Percentiles rank a stretch among this genome's conserved stretches.
These are phyloP conservation scores for Ustilago xerochloae DNA, from an alignment of 1,284 basidiomycete species.

Conservation along the genomic window DNA sequence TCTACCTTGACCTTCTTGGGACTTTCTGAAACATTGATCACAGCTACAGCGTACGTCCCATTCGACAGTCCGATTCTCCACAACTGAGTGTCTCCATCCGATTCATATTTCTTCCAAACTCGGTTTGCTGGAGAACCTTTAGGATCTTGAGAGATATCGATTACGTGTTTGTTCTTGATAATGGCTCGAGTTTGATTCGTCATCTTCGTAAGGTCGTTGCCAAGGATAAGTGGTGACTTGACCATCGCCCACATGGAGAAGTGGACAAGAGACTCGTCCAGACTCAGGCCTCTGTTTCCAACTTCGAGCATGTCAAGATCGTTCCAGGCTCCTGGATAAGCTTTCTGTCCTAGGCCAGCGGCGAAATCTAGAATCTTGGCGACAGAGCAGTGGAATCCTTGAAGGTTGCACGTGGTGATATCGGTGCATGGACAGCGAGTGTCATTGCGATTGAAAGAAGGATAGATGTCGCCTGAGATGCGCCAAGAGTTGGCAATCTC, in stretches of 20 bases:
- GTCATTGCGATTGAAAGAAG: constrained; percentile 27
- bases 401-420: constrained; percentile 26
- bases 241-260: constrained; percentile 64
- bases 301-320: constrained; percentile 63
- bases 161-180: constrained; percentile 61
- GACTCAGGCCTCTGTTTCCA: constrained; percentile 38
- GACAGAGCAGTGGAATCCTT: constrained; percentile 30
- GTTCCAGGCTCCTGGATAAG: constrained; percentile 55
- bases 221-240: constrained; percentile 66
- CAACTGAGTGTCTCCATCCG: constrained; percentile 36
- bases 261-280: constrained; percentile 56
- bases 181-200: constrained; percentile 46
- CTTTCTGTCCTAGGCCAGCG: constrained; percentile 47
- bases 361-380: constrained; percentile 33
- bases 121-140: constrained; percentile 50
- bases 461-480: constrained; percentile 61
- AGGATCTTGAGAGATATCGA: constrained; percentile 59
- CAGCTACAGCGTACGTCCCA: constrained; percentile 41
- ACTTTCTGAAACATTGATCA: constrained; percentile 39
- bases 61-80: constrained; percentile 44
- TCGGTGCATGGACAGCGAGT: constrained; percentile 32
- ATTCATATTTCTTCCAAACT: constrained; percentile 30
- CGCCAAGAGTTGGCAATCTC: constrained; percentile 72
- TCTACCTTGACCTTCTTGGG: constrained; percentile 24
- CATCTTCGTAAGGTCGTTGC: constrained; percentile 60